Evolutionary conservation across 495 filamentous ascomycete genomes (phyloP).

Genomic region (Copromyces sp.): DNA sequence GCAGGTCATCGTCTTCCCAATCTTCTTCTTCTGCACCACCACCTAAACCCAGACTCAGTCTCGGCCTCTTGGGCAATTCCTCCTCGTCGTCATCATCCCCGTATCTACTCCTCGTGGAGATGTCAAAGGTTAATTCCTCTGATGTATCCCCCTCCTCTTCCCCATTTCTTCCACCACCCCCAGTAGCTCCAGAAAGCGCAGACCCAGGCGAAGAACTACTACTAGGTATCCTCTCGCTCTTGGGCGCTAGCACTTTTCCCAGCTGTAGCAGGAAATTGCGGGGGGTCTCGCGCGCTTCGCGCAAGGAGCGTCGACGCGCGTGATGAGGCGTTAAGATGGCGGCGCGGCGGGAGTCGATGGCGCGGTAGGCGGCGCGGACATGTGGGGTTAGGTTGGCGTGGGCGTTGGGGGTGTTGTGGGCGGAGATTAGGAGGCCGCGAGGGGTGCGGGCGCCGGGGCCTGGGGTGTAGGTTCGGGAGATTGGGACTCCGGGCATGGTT

Average conservation of each 20-base stretch:
- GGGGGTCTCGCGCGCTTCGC: slow-evolving; percentile 64
- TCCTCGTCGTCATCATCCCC: slow-evolving; percentile 58
- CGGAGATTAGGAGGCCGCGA: slow-evolving; percentile 24
- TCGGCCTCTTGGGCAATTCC: slow-evolving; percentile 48
- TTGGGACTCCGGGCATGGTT: slow-evolving; percentile 6
- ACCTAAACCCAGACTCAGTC: slow-evolving; percentile 48
- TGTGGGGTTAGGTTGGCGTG: slow-evolving; percentile 48
- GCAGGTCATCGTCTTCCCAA: slow-evolving; percentile 39
- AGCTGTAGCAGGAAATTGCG: slow-evolving; percentile 59
- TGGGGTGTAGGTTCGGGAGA: slow-evolving; percentile 19
- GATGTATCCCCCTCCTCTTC: not conserved
- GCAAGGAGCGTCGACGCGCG: slow-evolving; percentile 54
- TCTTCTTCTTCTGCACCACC: slow-evolving; percentile 28
- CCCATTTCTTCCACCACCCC: slow-evolving; percentile 20
- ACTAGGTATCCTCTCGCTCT: slow-evolving; percentile 37
- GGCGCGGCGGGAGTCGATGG: slow-evolving; percentile 60
- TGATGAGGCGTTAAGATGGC: slow-evolving; percentile 59
- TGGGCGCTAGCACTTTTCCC: slow-evolving; percentile 54
- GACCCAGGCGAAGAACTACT: not conserved
- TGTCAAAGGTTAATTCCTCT: not conserved
- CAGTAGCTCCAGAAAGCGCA: slow-evolving; percentile 3
- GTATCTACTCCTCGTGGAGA: not conserved
- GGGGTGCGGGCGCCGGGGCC: slow-evolving; percentile 3
- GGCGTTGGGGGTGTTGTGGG: slow-evolving; percentile 18
- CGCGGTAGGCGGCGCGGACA: slow-evolving; percentile 51